These are phyloP conservation scores for Clonostachys sp. DNA, from an alignment of 2,329 filamentous ascomycete genomes.

Conservation along the genomic window DNA sequence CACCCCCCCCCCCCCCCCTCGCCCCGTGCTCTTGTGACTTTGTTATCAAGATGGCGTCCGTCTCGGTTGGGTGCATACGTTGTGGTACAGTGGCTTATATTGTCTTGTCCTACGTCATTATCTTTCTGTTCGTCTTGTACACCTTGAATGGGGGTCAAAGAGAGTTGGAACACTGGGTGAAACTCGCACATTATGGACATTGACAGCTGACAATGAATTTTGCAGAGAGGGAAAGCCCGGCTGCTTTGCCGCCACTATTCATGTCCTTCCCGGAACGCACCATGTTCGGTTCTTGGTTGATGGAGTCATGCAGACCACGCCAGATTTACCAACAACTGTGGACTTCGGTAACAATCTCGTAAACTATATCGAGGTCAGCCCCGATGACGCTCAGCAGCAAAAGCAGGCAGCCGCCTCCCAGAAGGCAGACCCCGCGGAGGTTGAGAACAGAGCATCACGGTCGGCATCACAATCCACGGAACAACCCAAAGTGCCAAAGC, in stretches of 20 bases:
- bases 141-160: conserved; percentile 2
- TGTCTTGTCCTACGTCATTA: not conserved
- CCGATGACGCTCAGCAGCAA: conserved; percentile 51
- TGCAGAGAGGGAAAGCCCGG: conserved; percentile 51
- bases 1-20: not conserved
- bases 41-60: not conserved
- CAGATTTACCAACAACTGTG: conserved; percentile 85
- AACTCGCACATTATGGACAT: too few species aligned
- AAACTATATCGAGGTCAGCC: conserved; percentile 93
- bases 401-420: conserved; percentile 16
- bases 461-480: conserved; percentile 1
- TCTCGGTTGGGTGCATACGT: conserved; percentile 10
- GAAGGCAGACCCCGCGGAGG: conserved; percentile 18
- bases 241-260: conserved; percentile 71
- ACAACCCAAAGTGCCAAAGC: conserved; percentile 26
- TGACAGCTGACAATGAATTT: not conserved
- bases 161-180: too few species aligned
- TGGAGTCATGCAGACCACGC: conserved; percentile 85
- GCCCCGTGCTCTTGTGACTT: not conserved
- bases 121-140: not conserved
- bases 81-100: conserved; percentile 14
- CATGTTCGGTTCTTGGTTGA: conserved; percentile 96
- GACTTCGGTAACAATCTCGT: conserved; percentile 97
- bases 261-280: conserved; percentile 88
- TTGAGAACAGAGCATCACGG: conserved; percentile 9